Conservation (phyloP, 176 grass and related monocot genomes). For the Lolium rigidum region DNA sequence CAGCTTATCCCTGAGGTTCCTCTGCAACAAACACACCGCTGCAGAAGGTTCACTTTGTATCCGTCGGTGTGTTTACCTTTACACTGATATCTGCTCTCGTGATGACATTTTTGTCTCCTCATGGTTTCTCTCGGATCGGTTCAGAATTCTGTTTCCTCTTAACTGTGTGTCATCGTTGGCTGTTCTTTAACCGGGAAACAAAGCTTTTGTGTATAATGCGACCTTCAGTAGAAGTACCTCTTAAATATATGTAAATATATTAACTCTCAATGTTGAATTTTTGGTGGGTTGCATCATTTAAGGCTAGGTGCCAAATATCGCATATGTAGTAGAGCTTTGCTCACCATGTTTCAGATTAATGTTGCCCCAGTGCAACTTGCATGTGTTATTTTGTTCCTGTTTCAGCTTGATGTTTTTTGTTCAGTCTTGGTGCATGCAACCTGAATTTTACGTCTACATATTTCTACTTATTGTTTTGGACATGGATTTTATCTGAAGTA, state of each 20-base stretch:
- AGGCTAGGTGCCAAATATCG: neutral
- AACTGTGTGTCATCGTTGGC: neutral
- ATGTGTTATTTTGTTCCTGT: neutral
- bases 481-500: too few species aligned
- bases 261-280: neutral
- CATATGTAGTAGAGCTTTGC: neutral
- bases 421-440: neutral
- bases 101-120: neutral
- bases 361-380: constrained; percentile 1
- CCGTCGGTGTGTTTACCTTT: neutral
- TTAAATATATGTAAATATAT: neutral
- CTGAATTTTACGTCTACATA: neutral
- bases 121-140: neutral
- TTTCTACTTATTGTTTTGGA: too few species aligned
- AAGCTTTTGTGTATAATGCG: neutral
- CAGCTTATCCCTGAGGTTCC: neutral
- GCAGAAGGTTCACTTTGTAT: neutral
- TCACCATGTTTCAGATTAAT: neutral
- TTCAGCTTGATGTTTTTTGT: neutral
- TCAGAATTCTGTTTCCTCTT: neutral
- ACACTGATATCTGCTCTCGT: neutral
- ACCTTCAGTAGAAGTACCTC: neutral
- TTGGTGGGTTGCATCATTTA: neutral
- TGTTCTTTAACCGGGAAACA: neutral
- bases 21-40: neutral